Percentiles rank a stretch among this genome's conserved stretches.
These are phyloP conservation scores for Fusarium mexicanum DNA, from an alignment of 2,329 filamentous ascomycete genomes.

Conservation along the genomic window DNA sequence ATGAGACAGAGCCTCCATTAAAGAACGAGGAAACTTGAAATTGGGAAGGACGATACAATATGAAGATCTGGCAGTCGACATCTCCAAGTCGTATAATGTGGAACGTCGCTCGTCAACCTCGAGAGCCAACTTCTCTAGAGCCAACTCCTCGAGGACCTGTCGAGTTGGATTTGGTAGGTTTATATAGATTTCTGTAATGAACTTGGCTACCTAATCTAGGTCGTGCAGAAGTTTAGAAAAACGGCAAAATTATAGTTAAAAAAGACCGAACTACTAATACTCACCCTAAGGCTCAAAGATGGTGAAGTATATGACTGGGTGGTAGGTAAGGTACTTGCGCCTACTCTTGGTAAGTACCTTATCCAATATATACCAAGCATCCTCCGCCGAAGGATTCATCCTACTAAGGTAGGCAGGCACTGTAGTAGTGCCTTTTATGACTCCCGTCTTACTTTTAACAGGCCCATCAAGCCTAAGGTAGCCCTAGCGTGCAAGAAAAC, in stretches of 20 bases:
- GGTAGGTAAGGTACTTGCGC: not conserved
- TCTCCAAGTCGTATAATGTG: not conserved
- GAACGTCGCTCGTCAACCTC: not conserved
- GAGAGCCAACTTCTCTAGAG: not conserved
- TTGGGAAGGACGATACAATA: not conserved
- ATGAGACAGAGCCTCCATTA: not conserved
- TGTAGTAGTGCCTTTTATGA: not conserved
- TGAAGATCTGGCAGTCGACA: not conserved
- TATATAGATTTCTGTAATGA: not conserved
- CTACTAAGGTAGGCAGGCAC: not conserved
- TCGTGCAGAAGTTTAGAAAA: not conserved
- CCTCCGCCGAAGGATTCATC: conserved; percentile 21
- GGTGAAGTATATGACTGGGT: not conserved
- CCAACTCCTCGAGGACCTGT: not conserved
- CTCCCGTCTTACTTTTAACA: not conserved
- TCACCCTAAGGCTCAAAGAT: not conserved
- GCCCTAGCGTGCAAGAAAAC: no score
- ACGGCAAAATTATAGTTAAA: no score
- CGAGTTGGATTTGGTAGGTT: not conserved
- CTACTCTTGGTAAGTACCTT: not conserved
- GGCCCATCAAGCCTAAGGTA: not conserved
- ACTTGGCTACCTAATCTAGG: not conserved
- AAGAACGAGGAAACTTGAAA: not conserved
- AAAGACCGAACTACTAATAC: not conserved
- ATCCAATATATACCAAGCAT: not conserved